Evolutionary conservation across 768 basidiomycete species (phyloP).

Genomic region (Boletellus emodensis): DNA sequence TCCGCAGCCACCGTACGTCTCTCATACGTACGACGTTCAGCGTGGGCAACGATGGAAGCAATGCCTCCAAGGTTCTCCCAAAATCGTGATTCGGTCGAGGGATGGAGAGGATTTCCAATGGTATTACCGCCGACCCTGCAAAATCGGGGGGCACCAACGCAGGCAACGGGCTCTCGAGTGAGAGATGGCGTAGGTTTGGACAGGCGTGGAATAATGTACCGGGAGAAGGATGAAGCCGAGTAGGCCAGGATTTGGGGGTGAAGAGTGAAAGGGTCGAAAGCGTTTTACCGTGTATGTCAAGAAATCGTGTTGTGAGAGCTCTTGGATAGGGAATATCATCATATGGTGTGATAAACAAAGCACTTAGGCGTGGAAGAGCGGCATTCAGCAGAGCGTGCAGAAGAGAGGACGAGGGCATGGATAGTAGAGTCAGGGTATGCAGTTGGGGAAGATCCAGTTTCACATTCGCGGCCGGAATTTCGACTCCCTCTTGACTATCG

Average conservation of each 20-base stretch:
- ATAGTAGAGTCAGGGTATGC: slow-evolving; percentile 56
- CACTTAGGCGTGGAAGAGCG: slow-evolving; percentile 57
- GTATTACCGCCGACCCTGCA: slow-evolving; percentile 25
- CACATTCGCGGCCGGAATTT: slow-evolving; percentile 31
- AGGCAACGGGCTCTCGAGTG: slow-evolving; percentile 69
- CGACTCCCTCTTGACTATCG: slow-evolving; percentile 14
- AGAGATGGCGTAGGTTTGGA: slow-evolving; percentile 62
- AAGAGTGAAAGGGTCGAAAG: slow-evolving; percentile 63
- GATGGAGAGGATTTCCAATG: slow-evolving; percentile 65
- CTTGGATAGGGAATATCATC: slow-evolving; percentile 59
- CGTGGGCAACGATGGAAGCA: slow-evolving; percentile 54
- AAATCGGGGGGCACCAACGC: slow-evolving; percentile 33
- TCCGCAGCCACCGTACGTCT: slow-evolving; percentile 70
- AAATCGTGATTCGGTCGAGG: slow-evolving; percentile 66
- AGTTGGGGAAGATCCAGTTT: slow-evolving; percentile 52
- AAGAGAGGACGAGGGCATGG: slow-evolving; percentile 63
- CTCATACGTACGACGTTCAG: slow-evolving; percentile 56
- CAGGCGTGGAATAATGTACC: slow-evolving; percentile 42
- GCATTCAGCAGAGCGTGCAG: slow-evolving; percentile 56
- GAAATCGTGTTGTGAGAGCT: slow-evolving; percentile 56
- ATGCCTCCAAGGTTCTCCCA: slow-evolving; percentile 49
- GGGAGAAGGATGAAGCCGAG: slow-evolving; percentile 53
- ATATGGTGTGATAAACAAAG: slow-evolving; percentile 70
- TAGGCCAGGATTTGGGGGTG: slow-evolving; percentile 69
- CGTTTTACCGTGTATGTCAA: slow-evolving; percentile 51